Evolutionary conservation across 805 yeast genomes (phyloP), one percentile per base, ranked within the genome.

Genomic region (Novakomyces olei): DNA sequence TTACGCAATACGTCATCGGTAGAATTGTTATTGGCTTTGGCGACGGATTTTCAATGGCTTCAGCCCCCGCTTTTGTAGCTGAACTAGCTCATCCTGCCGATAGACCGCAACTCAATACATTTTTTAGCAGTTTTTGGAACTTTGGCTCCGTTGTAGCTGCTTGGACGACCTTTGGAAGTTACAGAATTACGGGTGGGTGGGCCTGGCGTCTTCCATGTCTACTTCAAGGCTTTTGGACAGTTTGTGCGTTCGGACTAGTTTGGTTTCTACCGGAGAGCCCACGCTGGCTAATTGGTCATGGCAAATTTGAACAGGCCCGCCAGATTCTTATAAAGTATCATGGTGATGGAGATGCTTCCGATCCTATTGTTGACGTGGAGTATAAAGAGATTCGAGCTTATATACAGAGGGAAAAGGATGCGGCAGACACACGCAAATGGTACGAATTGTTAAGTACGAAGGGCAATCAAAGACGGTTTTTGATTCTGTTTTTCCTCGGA

Each of bases 261-360:
- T 24, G 63, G 40, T 61, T 29, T 68, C 63, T 53, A 45, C 66
- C 38, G 67, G 75, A 29, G 55, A 69, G 76, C 27, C 91, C 92
- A 23, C 62, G 92, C 44, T 78, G 56, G 54, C 65, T 54, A 39
- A 72, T 78, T 16, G 65, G 65, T 30, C 65, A 67, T 40, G 67
- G 65, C 40, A 51, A 63, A 16, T 45, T 65, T 34, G 70, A 63
- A 14, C 58, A 62, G 33, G 85, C 83, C 2, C 55, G 65, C 22
- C 46, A 54, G 22, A 51, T 53, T 25, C 41, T 65, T 38, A 45
- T 55, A 4, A 54, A 49, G 34, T 46, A 47, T 41, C 63, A 63
- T 44, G 60, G 56, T 36, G 64, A 62, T 34, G 48, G 55, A 33
- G 53, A 51, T 23, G 43, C 43, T 14, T 53, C 51, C 32, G 41